Percentiles rank a stretch among this genome's conserved stretches.
These are phyloP conservation scores for Fusarium armeniacum DNA, from an alignment of 2,329 filamentous ascomycete species.

Conservation along the genomic window DNA sequence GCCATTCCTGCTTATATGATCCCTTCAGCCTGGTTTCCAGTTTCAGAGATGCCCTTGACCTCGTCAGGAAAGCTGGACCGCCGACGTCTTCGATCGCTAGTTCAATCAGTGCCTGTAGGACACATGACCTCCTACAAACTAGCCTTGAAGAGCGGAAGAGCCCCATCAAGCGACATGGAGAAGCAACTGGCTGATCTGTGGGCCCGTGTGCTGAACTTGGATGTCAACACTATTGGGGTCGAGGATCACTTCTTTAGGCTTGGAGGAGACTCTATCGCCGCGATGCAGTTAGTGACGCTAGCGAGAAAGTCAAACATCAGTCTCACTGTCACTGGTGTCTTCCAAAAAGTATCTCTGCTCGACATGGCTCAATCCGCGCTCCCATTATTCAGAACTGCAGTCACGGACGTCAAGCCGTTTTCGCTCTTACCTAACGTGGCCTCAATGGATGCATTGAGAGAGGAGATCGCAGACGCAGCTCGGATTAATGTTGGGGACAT, in stretches of 20 bases:
- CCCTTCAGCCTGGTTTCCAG: slow-evolving; percentile 58
- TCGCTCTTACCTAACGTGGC: slow-evolving; percentile 18
- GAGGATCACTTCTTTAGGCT: slow-evolving; percentile 61
- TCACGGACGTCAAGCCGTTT: slow-evolving; percentile 11
- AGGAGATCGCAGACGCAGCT: neutral
- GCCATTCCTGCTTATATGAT: slow-evolving; percentile 57
- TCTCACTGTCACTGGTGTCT: slow-evolving; percentile 62
- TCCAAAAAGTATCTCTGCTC: slow-evolving; percentile 49
- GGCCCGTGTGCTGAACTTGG: slow-evolving; percentile 27
- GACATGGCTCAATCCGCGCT: slow-evolving; percentile 42
- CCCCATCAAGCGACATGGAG: slow-evolving; percentile 53
- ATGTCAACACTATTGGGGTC: slow-evolving; percentile 22
- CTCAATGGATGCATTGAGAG: neutral
- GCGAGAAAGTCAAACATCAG: slow-evolving; percentile 56
- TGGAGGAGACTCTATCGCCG: slow-evolving; percentile 55
- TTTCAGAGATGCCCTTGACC: slow-evolving; percentile 58
- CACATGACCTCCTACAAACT: slow-evolving; percentile 34
- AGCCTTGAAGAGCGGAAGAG: slow-evolving; percentile 42
- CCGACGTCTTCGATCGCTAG: slow-evolving; percentile 52
- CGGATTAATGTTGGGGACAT: neutral
- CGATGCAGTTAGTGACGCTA: slow-evolving; percentile 47
- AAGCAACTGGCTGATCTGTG: slow-evolving; percentile 31
- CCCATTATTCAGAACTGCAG: slow-evolving; percentile 16
- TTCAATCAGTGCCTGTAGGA: slow-evolving; percentile 6
- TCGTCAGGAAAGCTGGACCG: slow-evolving; percentile 62